Base-by-base conservation (phyloP, 176 grass and related monocot species). In the Metroxylon sagu region DNA sequence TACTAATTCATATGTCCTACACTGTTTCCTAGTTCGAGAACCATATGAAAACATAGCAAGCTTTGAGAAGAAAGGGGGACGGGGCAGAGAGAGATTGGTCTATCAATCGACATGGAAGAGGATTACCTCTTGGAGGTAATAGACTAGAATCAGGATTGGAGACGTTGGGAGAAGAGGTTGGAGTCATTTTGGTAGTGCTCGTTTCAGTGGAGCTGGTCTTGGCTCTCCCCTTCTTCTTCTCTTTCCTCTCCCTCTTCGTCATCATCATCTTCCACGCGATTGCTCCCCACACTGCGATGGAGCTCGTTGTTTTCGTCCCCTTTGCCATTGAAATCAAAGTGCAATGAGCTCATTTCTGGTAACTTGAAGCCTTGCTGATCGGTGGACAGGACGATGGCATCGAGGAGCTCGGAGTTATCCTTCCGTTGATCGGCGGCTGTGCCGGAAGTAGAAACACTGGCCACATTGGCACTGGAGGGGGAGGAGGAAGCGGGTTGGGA, bases 331-430 rank as follows among this genome's bases (percentile, higher is more conserved):
- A 50, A 79, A 2, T 35, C 16, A 61, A 82, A 82, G 16, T 63
- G 70, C 0, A 75, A 59, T 2, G 61, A 39, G 66, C 64, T 77
- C 61, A 56, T 59, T 12, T 43, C 35, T 1, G 35, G 35, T 7
- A 43, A 43, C 35, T 43, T 43, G 35, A 43, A 43, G 35, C 35
- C 35, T 6, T 50, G 56, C n/a, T 54, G 39, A 49, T 89, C 89
- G n/a, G 82, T 76, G 52, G 83, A 70, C 69, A 79, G 73, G 26
- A 89, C 71, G 19, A 95, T 82, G 0, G 90, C 90, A 63, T 90
- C 86, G 3, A 95, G 86, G 26, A 95, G 71, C 64, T 90, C 86
- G 0, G 90, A 95, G 65, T 71, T 77, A 1, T 25, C 62, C 59
- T 67, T 75, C 35, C 35, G 35, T 43, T 14, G 35, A 43, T 43